Percentiles rank a stretch among this genome's conserved stretches.
phyloP scores from a whole-genome alignment of 495 filamentous ascomycete genomes.

The Corynascus novoguineensis region DNA sequence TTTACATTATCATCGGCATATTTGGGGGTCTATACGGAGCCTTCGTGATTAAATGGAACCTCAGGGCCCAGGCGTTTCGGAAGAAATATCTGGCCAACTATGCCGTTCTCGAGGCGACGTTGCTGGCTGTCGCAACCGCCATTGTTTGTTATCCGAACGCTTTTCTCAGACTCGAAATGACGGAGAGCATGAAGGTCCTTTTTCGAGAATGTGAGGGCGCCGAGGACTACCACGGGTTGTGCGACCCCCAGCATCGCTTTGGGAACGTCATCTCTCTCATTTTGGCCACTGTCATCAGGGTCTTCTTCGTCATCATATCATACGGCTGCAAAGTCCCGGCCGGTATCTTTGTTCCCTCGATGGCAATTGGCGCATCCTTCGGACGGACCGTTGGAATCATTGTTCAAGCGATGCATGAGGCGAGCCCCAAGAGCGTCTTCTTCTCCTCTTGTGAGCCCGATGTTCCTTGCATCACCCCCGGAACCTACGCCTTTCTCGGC shows the following conservation, averaged over 20 bases:
- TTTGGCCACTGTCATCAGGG: constrained; percentile 73
- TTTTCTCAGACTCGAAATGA: constrained; percentile 97
- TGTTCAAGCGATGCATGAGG: constrained; percentile 82
- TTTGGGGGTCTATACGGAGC: constrained; percentile 96
- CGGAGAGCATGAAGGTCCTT: constrained; percentile 96
- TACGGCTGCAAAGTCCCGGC: constrained; percentile 98
- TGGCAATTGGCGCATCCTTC: constrained; percentile 94
- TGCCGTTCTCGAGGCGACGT: constrained; percentile 79
- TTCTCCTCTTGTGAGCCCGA: constrained; percentile 86
- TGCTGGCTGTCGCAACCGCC: constrained; percentile 78
- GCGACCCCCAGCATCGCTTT: constrained; percentile 73
- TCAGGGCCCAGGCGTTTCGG: constrained; percentile 82
- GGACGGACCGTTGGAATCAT: constrained; percentile 91
- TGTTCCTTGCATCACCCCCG: constrained; percentile 93
- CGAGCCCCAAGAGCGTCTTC: constrained; percentile 72
- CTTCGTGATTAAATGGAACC: constrained; percentile 98
- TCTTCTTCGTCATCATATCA: constrained; percentile 87
- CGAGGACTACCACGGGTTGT: constrained; percentile 87
- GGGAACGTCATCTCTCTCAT: constrained; percentile 72
- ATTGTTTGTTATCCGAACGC: constrained; percentile 94
- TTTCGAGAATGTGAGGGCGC: constrained; percentile 92
- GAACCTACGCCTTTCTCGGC: constrained; percentile 92
- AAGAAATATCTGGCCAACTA: constrained; percentile 88
- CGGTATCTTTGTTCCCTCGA: constrained; percentile 95
- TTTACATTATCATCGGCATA: constrained; percentile 84